Base-by-base conservation (phyloP, 495 filamentous ascomycete species). In the Penicillium fimorum region DNA sequence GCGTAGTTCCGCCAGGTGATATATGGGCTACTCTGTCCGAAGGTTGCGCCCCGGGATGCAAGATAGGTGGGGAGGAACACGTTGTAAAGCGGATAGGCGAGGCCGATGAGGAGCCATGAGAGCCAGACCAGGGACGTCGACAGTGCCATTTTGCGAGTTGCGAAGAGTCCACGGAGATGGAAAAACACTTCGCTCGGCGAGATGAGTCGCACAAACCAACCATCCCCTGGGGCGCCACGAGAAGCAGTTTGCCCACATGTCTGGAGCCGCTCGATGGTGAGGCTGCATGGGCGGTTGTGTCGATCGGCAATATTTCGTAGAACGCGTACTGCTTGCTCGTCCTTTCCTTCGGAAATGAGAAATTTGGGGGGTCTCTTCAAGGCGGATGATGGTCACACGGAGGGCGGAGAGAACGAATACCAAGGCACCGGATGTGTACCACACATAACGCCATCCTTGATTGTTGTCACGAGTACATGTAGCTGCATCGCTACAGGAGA, bases 301-400 rank as follows among this genome's bases (percentile, higher is more conserved):
- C 77, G 85, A 22, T 63, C 67, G 0, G 88, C 87, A 43, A 91
- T 79, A 9, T 60, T 70, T 30, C 85, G 79, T 10, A 92, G 73
- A 1, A 79, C 84, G 2, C 77, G 67, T 45, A 90, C 81, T 0
- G 85, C 78, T 55, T 86, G 68, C 4, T 73, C 79, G 56, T 91
- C 87, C 40, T 81, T 77, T 8, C 87, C 87, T 48, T 84, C 74
- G 24, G 78, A 77, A 20, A 92, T 64, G 1, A 89, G 81, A 62
- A 85, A 91, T 58, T 89, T 90, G 20, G 88, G 88, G 88, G 1
- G 88, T 90, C 56, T 92, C 87, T 18, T 77, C 72, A 4, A 91
- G 73, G 1, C 81, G 78, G 60, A 92, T 81, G 51, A 91, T 74
- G 2, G 82, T 85, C n/a, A 90, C 64, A 20, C 88, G 85, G 3